A percentile compares a stretch with the other conserved stretches of the same genome.
These are phyloP conservation scores for Amauroascus verrucosus DNA, from an alignment of 2,329 filamentous ascomycete species.

Conservation along the genomic window DNA sequence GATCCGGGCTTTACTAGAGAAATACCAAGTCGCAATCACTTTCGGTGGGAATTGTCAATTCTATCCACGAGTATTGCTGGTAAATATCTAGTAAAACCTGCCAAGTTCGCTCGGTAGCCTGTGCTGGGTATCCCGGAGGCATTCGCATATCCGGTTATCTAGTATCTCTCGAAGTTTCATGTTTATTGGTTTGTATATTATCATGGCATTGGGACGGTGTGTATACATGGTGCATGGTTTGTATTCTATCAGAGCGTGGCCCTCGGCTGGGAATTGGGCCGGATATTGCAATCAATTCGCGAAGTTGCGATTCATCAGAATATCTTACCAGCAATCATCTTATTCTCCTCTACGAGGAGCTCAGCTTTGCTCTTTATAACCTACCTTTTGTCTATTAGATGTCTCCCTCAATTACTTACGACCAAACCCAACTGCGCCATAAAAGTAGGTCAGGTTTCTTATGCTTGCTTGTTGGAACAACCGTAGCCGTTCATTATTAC, in stretches of 20 bases:
- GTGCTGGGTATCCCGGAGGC: not conserved
- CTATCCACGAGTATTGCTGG: constrained; percentile 13
- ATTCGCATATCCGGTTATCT: not conserved
- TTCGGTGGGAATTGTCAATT: constrained; percentile 12
- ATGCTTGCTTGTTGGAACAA: too few relatives aligned
- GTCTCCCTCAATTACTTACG: too few relatives aligned
- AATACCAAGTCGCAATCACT: constrained; percentile 12
- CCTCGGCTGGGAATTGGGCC: not conserved
- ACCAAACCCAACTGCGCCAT: too few relatives aligned
- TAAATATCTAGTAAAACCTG: constrained; percentile 6
- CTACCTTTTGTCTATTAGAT: too few relatives aligned
- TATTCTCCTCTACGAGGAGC: too few relatives aligned
- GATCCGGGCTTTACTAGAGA: constrained; percentile 2
- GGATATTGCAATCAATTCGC: not conserved
- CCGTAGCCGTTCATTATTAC: too few relatives aligned
- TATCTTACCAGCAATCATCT: too few relatives aligned
- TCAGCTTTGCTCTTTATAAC: too few relatives aligned
- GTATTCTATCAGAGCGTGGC: not conserved
- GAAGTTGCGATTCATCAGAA: not conserved
- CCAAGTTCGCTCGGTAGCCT: not conserved
- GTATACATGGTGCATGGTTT: not conserved
- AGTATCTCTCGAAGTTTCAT: not conserved
- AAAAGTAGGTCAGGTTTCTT: too few relatives aligned
- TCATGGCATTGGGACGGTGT: constrained; percentile 9
- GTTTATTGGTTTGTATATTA: constrained; percentile 2